phyloP scores from a whole-genome alignment of 768 basidiomycete species.

The Fistulinella prunicolor region DNA sequence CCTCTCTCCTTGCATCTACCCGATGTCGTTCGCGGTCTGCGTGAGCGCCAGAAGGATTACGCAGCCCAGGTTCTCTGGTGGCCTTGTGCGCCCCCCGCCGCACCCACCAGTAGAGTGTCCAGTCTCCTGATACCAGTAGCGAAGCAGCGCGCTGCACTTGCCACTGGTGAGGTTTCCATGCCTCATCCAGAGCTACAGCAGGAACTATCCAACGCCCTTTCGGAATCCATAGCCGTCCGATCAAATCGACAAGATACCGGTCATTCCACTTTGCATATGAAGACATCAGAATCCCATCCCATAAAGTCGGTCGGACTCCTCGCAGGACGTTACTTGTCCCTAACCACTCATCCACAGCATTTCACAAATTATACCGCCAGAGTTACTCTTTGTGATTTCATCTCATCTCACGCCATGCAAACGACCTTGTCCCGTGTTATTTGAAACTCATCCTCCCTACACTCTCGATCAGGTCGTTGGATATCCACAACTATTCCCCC shows the following conservation, averaged over 20 bases:
- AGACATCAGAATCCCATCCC: constrained; percentile 78
- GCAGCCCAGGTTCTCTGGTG: constrained; percentile 47
- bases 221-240: constrained; percentile 35
- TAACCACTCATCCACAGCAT: constrained; percentile 35
- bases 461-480: constrained; percentile 34
- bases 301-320: constrained; percentile 60
- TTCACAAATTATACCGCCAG: constrained; percentile 54
- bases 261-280: constrained; percentile 33
- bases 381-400: constrained; percentile 43
- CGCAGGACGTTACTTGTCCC: not conserved
- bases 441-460: constrained; percentile 33
- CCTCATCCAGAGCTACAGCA: constrained; percentile 37
- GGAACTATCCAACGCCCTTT: constrained; percentile 54
- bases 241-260: constrained; percentile 2
- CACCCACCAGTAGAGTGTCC: not conserved
- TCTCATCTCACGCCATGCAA: constrained; percentile 28
- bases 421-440: constrained; percentile 30
- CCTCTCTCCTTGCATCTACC: constrained; percentile 66
- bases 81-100: constrained; percentile 30
- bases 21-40: constrained; percentile 51
- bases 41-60: constrained; percentile 46
- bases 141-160: constrained; percentile 25
- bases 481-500: constrained; percentile 43
- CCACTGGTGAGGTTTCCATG: constrained; percentile 8
- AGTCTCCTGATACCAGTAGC: constrained; percentile 19